Conservation (phyloP, 2,329 filamentous ascomycete genomes). For the Colletotrichum musae region DNA sequence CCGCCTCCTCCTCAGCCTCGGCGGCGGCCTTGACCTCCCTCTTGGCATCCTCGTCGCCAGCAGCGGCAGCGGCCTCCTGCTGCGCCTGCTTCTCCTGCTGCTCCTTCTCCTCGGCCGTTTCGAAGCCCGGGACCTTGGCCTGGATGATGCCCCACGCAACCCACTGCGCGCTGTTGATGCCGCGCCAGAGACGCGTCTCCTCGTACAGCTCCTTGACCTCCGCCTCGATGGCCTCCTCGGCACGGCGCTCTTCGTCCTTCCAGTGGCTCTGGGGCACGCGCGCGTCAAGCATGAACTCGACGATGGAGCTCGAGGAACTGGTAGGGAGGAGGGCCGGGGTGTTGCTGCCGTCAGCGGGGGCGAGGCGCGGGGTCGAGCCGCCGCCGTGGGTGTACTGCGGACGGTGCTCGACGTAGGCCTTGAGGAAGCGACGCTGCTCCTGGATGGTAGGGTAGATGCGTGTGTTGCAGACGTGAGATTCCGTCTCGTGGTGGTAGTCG, state of each 20-base stretch:
- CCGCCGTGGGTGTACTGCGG: constrained; percentile 73
- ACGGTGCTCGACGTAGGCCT: constrained; percentile 87
- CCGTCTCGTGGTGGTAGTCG: constrained; percentile 86
- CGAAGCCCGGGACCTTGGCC: constrained; percentile 85
- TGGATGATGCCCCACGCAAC: constrained; percentile 97
- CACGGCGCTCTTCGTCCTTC: constrained; percentile 72
- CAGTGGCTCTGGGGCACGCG: constrained; percentile 69
- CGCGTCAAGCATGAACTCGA: constrained; percentile 88
- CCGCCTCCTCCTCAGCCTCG: constrained; percentile 59
- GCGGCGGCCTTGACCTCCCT: constrained; percentile 40
- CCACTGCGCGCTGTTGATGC: constrained; percentile 92
- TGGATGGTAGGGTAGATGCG: constrained; percentile 81
- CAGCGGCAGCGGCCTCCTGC: constrained; percentile 45
- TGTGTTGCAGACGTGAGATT: constrained; percentile 77
- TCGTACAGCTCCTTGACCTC: constrained; percentile 80
- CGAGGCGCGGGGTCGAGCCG: constrained; percentile 63
- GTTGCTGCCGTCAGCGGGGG: constrained; percentile 55
- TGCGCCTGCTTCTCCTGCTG: constrained; percentile 44
- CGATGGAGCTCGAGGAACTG: constrained; percentile 66
- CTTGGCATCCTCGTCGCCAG: constrained; percentile 46
- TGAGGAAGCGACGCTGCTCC: constrained; percentile 88
- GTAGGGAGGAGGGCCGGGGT: constrained; percentile 55
- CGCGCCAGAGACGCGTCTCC: constrained; percentile 87
- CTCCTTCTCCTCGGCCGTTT: constrained; percentile 56
- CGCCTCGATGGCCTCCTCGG: constrained; percentile 75